These are phyloP conservation scores for Sanguinoderma infundibulare DNA, from an alignment of 1,284 basidiomycete genomes.

Conservation along the genomic window DNA sequence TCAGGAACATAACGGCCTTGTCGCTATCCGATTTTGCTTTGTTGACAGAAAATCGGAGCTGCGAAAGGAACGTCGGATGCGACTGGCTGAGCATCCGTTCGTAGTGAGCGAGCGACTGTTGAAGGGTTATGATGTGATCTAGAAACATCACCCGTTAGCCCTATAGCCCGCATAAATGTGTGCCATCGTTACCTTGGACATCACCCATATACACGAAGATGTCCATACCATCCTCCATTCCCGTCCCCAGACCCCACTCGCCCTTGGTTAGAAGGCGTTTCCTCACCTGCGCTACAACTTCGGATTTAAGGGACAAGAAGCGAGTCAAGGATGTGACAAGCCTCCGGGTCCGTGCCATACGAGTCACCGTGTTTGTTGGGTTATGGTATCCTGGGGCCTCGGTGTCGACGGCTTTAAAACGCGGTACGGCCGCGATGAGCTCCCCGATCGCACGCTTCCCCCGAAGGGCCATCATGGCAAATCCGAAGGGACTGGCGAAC, in stretches of 20 bases:
- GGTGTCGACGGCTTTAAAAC: conserved; percentile 25
- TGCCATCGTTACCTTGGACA: conserved; percentile 72
- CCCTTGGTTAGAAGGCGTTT: conserved; percentile 64
- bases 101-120: conserved; percentile 86
- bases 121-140: conserved; percentile 93
- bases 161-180: not conserved
- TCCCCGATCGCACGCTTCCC: conserved; percentile 21
- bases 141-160: conserved; percentile 5
- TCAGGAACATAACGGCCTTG: conserved; percentile 70
- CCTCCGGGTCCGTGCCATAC: conserved; percentile 83
- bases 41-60: conserved; percentile 70
- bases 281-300: conserved; percentile 81
- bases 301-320: conserved; percentile 81
- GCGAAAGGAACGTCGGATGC: conserved; percentile 85
- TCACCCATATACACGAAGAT: conserved; percentile 91
- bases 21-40: conserved; percentile 68
- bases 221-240: conserved; percentile 56
- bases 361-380: conserved; percentile 52
- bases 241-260: conserved; percentile 44
- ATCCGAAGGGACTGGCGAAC: conserved; percentile 30
- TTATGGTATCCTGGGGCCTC: conserved; percentile 28
- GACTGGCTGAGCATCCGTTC: conserved; percentile 89
- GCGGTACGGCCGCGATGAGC: conserved; percentile 13
- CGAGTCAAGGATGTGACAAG: conserved; percentile 85
- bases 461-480: conserved; percentile 26